Conservation (phyloP, 1,284 basidiomycete species). For the Apiotrichum domesticum region DNA sequence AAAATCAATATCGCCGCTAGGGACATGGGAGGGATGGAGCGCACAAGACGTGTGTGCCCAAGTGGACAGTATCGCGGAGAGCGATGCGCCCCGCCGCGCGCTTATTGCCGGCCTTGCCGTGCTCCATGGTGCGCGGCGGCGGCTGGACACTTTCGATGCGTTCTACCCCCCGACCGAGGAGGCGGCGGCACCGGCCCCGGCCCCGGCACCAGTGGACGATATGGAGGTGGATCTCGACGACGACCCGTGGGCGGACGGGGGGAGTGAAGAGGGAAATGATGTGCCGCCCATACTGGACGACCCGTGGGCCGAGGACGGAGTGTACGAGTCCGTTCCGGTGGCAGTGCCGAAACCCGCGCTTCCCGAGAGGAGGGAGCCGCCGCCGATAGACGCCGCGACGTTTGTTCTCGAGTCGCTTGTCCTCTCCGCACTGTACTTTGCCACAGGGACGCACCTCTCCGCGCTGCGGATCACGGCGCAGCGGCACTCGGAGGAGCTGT, state of each 20-base stretch:
- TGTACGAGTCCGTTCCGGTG: too few relatives aligned
- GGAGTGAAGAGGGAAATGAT: background rate
- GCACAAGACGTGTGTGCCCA: background rate
- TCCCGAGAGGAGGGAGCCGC: slow-evolving; percentile 6
- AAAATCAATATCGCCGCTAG: too few relatives aligned
- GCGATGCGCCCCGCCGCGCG: slow-evolving; percentile 5
- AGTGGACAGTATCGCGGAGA: background rate
- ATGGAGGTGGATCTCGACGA: slow-evolving; percentile 47
- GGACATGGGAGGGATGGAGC: slow-evolving; percentile 1
- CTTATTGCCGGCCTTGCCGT: slow-evolving; percentile 11
- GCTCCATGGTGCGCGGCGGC: slow-evolving; percentile 10
- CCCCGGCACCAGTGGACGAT: background rate
- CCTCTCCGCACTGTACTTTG: slow-evolving; percentile 59
- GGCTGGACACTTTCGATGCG: slow-evolving; percentile 18
- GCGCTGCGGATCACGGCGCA: slow-evolving; percentile 57
- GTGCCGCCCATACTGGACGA: slow-evolving; percentile 20
- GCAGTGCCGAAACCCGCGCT: background rate
- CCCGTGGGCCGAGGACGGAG: slow-evolving; percentile 18
- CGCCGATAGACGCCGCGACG: slow-evolving; percentile 38
- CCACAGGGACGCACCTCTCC: slow-evolving; percentile 56
- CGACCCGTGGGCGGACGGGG: slow-evolving; percentile 68
- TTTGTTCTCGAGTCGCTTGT: slow-evolving; percentile 62
- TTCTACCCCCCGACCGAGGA: slow-evolving; percentile 3
- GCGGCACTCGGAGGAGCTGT: slow-evolving; percentile 57
- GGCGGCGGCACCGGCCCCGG: background rate